phyloP scores from a whole-genome alignment of 1,139 yeast species.

The Hemisphaericaspora xylofermentans region DNA sequence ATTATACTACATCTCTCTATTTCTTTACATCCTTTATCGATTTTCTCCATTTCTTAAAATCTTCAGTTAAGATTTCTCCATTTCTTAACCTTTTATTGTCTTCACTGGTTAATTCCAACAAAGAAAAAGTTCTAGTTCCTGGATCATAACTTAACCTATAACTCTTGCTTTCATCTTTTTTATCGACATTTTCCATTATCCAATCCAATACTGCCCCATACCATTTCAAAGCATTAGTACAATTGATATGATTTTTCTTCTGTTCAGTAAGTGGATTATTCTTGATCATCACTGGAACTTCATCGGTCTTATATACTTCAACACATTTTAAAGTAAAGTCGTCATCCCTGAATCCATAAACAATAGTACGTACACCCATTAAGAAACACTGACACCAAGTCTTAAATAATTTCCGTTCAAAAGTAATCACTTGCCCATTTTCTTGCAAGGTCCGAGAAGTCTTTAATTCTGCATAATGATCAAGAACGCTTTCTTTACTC shows the following conservation, averaged over 20 bases:
- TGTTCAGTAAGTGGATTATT: slow-evolving; percentile 33
- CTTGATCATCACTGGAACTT: slow-evolving; percentile 64
- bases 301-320: slow-evolving; percentile 76
- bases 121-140: slow-evolving; percentile 28
- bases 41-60: slow-evolving; percentile 63
- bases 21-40: not conserved
- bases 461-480: slow-evolving; percentile 84
- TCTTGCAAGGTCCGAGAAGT: slow-evolving; percentile 59
- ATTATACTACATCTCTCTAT: not conserved
- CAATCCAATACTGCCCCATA: slow-evolving; percentile 84
- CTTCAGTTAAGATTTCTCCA: slow-evolving; percentile 48
- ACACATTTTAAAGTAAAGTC: slow-evolving; percentile 58
- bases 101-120: slow-evolving; percentile 29
- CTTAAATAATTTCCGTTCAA: slow-evolving; percentile 70
- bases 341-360: slow-evolving; percentile 87
- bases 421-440: slow-evolving; percentile 53
- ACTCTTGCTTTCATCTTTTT: slow-evolving; percentile 35
- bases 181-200: slow-evolving; percentile 58
- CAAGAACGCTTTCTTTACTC: slow-evolving; percentile 40
- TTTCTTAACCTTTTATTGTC: slow-evolving; percentile 28
- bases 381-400: slow-evolving; percentile 96
- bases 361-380: slow-evolving; percentile 73
- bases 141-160: slow-evolving; percentile 38
- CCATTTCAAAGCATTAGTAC: slow-evolving; percentile 78
- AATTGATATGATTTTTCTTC: slow-evolving; percentile 47